Conservation (phyloP, 2,329 filamentous ascomycete species). For the Cyphellophora attinorum region DNA sequence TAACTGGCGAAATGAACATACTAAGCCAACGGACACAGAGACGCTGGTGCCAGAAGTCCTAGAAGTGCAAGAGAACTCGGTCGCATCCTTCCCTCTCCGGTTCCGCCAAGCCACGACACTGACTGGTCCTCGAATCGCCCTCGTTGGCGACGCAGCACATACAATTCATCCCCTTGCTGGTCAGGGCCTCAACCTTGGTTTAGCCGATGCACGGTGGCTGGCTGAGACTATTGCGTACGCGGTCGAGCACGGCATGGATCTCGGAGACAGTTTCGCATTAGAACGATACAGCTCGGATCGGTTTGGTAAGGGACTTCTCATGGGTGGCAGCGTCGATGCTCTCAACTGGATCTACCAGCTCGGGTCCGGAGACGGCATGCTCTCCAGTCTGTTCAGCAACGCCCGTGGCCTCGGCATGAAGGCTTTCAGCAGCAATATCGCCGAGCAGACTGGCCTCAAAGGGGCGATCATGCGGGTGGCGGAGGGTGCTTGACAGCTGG, state of each 20-base stretch:
- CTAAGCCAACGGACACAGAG: slow-evolving; percentile 31
- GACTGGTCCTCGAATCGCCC: slow-evolving; percentile 75
- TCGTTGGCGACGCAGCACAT: slow-evolving; percentile 91
- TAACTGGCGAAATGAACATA: slow-evolving; percentile 72
- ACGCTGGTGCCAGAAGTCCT: slow-evolving; percentile 57
- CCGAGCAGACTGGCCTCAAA: slow-evolving; percentile 14
- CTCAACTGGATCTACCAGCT: slow-evolving; percentile 17
- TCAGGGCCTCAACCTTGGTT: slow-evolving; percentile 87
- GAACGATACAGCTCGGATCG: slow-evolving; percentile 74
- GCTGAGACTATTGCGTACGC: slow-evolving; percentile 65
- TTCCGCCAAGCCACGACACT: slow-evolving; percentile 93
- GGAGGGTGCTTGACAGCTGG: not conserved
- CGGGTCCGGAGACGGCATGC: slow-evolving; percentile 9
- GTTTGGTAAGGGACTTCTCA: slow-evolving; percentile 47
- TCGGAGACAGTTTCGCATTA: slow-evolving; percentile 67
- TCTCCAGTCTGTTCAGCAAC: slow-evolving; percentile 8
- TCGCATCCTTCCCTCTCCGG: slow-evolving; percentile 85
- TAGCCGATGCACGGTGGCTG: slow-evolving; percentile 77
- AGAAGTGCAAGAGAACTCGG: slow-evolving; percentile 64
- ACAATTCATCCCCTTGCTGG: slow-evolving; percentile 90
- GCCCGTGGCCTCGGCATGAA: slow-evolving; percentile 17
- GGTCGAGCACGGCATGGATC: slow-evolving; percentile 74
- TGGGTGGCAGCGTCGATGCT: slow-evolving; percentile 15
- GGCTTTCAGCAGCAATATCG: slow-evolving; percentile 6
- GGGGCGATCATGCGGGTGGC: slow-evolving; percentile 14